Evolutionary conservation across 2,329 filamentous ascomycete species (phyloP).

Genomic region (Aureobasidium sp.): DNA sequence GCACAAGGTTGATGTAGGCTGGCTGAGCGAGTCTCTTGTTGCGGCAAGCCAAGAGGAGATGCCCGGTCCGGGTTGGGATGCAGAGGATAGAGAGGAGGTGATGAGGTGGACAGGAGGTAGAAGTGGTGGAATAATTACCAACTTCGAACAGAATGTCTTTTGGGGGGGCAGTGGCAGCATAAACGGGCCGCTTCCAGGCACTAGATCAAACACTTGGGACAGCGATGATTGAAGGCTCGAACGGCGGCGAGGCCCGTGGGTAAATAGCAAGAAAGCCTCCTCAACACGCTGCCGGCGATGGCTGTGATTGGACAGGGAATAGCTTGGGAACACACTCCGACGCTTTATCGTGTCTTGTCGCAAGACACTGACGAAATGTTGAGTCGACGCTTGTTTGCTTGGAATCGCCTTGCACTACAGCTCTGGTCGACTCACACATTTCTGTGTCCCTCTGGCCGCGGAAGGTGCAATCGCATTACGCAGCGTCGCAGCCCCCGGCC

Average conservation of each 20-base stretch:
- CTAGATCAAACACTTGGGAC: constrained; percentile 4
- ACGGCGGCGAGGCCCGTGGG: constrained; percentile 9
- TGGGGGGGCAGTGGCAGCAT: not conserved
- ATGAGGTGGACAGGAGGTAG: not conserved
- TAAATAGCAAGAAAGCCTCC: not conserved
- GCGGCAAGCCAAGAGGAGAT: not conserved
- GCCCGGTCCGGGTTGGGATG: not conserved
- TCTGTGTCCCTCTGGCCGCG: not conserved
- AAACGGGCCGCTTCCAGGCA: constrained; percentile 6
- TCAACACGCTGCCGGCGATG: not conserved
- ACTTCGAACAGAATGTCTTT: not conserved
- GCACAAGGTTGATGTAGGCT: not conserved
- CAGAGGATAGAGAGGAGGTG: not conserved
- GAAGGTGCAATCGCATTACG: not conserved
- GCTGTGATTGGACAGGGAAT: not conserved
- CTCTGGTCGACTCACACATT: too few relatives aligned
- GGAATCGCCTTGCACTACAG: not conserved
- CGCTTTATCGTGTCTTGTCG: constrained; percentile 5
- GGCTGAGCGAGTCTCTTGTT: not conserved
- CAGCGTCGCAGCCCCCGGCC: not conserved
- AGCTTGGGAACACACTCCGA: not conserved
- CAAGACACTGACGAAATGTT: not conserved
- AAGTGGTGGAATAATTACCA: constrained; percentile 2
- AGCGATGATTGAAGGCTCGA: constrained; percentile 9
- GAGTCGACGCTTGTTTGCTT: constrained; percentile 3